These are phyloP conservation scores for Papiliotrema flavescens DNA, from an alignment of 1,284 basidiomycete genomes.

Conservation along the genomic window DNA sequence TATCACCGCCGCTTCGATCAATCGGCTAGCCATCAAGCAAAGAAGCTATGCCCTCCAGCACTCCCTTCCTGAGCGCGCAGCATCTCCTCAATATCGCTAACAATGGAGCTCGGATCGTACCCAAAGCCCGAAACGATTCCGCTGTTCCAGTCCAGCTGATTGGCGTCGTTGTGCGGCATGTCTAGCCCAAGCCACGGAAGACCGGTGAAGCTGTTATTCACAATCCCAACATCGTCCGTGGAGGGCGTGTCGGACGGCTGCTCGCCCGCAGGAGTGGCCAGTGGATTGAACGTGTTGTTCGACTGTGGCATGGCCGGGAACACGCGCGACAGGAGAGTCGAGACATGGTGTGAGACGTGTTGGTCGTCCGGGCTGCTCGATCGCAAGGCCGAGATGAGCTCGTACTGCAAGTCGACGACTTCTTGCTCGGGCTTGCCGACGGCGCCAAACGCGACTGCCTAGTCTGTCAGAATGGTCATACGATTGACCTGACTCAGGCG, in stretches of 20 bases:
- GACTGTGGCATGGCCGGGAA: conserved; percentile 6
- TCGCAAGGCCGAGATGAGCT: conserved; percentile 6
- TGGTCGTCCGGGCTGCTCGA: conserved; percentile 7
- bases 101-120: conserved; percentile 10
- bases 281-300: background rate
- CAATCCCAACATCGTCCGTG: background rate
- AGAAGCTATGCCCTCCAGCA: no score
- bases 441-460: conserved; percentile 11
- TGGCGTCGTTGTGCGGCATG: background rate
- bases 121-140: conserved; percentile 5
- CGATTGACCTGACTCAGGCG: background rate
- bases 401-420: conserved; percentile 9
- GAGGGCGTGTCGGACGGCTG: background rate
- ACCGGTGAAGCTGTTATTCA: background rate
- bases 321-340: conserved; percentile 3
- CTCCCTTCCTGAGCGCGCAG: background rate
- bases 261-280: background rate
- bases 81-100: conserved; percentile 12
- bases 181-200: conserved; percentile 4
- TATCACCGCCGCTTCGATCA: no score
- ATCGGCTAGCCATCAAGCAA: no score
- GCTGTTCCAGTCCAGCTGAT: background rate
- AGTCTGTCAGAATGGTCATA: background rate
- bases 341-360: conserved; percentile 8
- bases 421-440: conserved; percentile 11